These are phyloP conservation scores for Plasmodium coatneyi DNA, from an alignment of 169 alveolate species.

Conservation along the genomic window DNA sequence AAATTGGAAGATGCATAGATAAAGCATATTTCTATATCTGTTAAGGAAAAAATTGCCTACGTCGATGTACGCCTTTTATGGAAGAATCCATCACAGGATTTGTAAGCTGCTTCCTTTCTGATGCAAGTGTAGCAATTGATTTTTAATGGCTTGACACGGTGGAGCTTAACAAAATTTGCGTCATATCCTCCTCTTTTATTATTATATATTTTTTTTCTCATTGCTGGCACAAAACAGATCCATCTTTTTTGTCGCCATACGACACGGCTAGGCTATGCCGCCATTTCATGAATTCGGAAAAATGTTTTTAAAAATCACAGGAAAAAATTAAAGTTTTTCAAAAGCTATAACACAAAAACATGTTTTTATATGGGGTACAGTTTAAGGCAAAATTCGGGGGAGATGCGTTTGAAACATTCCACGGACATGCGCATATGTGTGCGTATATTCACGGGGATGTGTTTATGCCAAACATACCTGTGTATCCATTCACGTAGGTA, in stretches of 20 bases:
- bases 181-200: background rate
- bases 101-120: background rate
- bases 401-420: background rate
- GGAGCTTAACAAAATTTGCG: background rate
- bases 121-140: background rate
- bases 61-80: background rate
- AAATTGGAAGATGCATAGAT: background rate
- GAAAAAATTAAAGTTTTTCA: conserved; percentile 35
- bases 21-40: background rate
- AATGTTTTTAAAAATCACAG: conserved; percentile 12
- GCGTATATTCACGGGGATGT: background rate
- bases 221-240: background rate
- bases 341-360: conserved; percentile 35
- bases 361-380: background rate
- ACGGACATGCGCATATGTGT: background rate
- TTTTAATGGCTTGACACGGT: background rate
- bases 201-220: background rate
- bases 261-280: background rate
- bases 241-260: background rate
- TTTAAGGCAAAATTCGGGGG: background rate
- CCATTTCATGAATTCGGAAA: background rate
- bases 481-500: background rate
- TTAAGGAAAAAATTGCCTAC: background rate
- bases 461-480: background rate
- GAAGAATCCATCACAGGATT: background rate